Conservation (phyloP, 225 moss, liverwort and hornwort genomes). For the Pseudoscleropodium purum region DNA sequence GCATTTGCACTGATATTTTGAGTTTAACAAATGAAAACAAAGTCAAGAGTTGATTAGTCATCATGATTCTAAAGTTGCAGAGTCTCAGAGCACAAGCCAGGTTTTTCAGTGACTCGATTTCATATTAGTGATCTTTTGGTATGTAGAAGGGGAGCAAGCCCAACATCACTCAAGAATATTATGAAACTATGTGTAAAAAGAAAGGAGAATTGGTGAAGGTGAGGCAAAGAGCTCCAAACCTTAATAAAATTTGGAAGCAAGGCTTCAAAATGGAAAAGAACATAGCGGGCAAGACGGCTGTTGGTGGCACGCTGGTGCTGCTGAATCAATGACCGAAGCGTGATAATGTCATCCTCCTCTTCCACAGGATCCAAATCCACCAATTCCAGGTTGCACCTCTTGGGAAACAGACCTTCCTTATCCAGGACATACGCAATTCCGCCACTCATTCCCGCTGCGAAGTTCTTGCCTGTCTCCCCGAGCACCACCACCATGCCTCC, state of each 20-base stretch:
- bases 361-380: slow-evolving; percentile 70
- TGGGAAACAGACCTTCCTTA: slow-evolving; percentile 47
- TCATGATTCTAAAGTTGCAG: background rate
- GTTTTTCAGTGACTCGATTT: background rate
- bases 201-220: background rate
- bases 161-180: background rate
- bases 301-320: slow-evolving; percentile 65
- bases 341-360: slow-evolving; percentile 62
- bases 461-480: slow-evolving; percentile 73
- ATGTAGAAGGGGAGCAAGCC: background rate
- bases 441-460: slow-evolving; percentile 87
- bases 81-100: background rate
- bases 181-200: background rate
- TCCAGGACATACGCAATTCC: slow-evolving; percentile 77
- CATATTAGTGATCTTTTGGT: background rate
- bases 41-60: background rate
- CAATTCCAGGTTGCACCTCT: slow-evolving; percentile 54
- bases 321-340: slow-evolving; percentile 68
- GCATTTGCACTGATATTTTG: background rate
- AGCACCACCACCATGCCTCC: slow-evolving; percentile 70
- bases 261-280: slow-evolving; percentile 58
- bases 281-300: slow-evolving; percentile 56
- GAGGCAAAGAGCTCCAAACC: slow-evolving; percentile 3
- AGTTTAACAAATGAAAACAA: background rate
- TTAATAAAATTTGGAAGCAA: slow-evolving; percentile 71